phyloP scores from a whole-genome alignment of 371 early-diverging fungal species.

The Thermomucor indicae-seudaticae region DNA sequence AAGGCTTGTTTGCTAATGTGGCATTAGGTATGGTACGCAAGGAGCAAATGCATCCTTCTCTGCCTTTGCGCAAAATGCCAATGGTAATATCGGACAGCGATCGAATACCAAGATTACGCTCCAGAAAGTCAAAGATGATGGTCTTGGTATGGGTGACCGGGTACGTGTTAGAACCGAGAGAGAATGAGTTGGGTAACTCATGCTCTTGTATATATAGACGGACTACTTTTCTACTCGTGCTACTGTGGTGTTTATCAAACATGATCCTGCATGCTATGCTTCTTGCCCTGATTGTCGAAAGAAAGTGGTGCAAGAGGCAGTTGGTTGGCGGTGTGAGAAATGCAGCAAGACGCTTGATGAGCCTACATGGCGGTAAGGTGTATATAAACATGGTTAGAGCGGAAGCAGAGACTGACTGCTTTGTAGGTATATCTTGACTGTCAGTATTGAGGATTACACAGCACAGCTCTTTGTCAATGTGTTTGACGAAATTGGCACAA shows the following conservation, averaged over 20 bases:
- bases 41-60: conserved; percentile 5
- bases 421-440: conserved; percentile 69
- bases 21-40: conserved; percentile 36
- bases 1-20: too few relatives aligned
- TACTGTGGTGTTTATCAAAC: conserved; percentile 59
- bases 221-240: conserved; percentile 71
- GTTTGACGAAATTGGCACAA: conserved; percentile 81
- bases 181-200: background rate
- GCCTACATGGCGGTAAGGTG: conserved; percentile 66
- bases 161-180: conserved; percentile 6
- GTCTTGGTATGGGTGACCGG: conserved; percentile 63
- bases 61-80: conserved; percentile 4
- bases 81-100: background rate
- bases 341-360: conserved; percentile 64
- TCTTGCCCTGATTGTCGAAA: conserved; percentile 93
- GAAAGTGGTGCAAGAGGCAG: conserved; percentile 70
- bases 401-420: background rate
- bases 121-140: conserved; percentile 61
- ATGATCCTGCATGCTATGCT: conserved; percentile 74
- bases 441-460: conserved; percentile 75
- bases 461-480: conserved; percentile 78
- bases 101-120: conserved; percentile 52
- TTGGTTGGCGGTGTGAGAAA: conserved; percentile 92
- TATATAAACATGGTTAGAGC: background rate
- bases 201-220: conserved; percentile 26